Evolutionary conservation across 139 green algal species (phyloP), one percentile per base, ranked within the genome.

Genomic region (Spirogloea muscicola): DNA sequence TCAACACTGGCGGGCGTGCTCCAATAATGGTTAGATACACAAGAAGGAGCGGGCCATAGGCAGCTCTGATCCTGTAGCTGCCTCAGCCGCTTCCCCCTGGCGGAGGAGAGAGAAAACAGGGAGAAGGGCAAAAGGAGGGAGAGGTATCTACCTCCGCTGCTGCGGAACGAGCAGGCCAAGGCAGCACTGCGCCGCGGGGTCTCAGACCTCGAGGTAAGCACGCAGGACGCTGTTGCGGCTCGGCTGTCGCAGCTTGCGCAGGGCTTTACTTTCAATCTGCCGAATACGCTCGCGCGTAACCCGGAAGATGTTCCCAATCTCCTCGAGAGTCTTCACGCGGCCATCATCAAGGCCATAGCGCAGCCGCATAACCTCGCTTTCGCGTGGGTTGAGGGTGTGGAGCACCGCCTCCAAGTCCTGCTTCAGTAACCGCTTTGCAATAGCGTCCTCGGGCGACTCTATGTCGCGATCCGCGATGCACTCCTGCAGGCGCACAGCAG

Each of bases 251-350:
- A 98, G 86, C 85, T 94, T 94, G 25, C 84, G 79, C 44, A 98
- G 66, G 18, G 91, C 92, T 77, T 95, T 95, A 27, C 86, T 85
- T 82, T 98, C 94, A 57, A 99, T 92, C 87, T 99, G 94, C n/a
- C 94, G 86, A 39, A 99, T 93, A 51, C 94, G 88, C 89, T 99
- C 94, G n/a, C 93, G 87, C 9, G 93, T 97, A 6, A 97, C 84
- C 0, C 63, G 37, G 67, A 88, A 87, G 18, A 72, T 16, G 1
- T 42, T 57, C 18, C 86, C 91, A 71, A 94, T 89, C 42, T 98
- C 91, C 74, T 97, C 90, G 62, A 99, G 85, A 3, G 93, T 96
- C 42, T 73, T 76, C 25, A 81, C 44, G 7, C 69, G 40, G 31
- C 80, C 83, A 34, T 86, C 89, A 41, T 92, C 88, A 52, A 99